Conservation (phyloP, 2,329 filamentous ascomycete genomes). For the Cladophialophora bantiana region DNA sequence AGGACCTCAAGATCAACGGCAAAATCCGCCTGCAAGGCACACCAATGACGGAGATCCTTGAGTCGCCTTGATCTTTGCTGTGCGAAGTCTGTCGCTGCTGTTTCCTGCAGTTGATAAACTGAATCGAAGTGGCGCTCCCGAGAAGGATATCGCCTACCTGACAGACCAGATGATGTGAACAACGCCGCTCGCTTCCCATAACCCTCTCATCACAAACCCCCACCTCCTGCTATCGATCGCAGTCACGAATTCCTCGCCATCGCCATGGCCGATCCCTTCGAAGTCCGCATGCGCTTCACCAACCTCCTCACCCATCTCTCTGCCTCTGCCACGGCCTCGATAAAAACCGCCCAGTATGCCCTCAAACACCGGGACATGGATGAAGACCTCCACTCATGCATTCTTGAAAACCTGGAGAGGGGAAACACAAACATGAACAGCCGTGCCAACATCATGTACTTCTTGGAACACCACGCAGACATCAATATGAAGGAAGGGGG, state of each 20-base stretch:
- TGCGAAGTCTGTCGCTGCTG: neutral
- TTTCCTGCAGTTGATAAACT: neutral
- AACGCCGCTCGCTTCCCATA: neutral
- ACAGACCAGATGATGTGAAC: neutral
- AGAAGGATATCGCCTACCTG: neutral
- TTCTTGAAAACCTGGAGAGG: constrained; percentile 89
- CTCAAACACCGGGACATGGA: constrained; percentile 93
- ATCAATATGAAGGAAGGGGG: constrained; percentile 74
- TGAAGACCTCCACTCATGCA: constrained; percentile 96
- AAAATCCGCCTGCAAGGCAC: constrained; percentile 30
- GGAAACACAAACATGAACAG: constrained; percentile 92
- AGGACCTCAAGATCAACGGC: constrained; percentile 11
- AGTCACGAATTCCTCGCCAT: constrained; percentile 38
- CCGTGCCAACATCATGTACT: constrained; percentile 98
- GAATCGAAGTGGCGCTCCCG: neutral
- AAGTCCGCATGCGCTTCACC: constrained; percentile 97
- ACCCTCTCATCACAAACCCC: neutral
- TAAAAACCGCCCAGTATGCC: constrained; percentile 94
- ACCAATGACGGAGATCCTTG: constrained; percentile 22
- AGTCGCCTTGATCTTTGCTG: neutral
- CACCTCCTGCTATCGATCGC: neutral
- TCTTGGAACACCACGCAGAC: constrained; percentile 94
- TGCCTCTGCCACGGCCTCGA: constrained; percentile 84
- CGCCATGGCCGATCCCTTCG: constrained; percentile 85
- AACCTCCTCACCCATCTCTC: constrained; percentile 87